A percentile compares a stretch with the other conserved stretches of the same genome.
These are phyloP conservation scores for Cenchrus americanus DNA, from an alignment of 176 grass and related monocot genomes.

Conservation along the genomic window DNA sequence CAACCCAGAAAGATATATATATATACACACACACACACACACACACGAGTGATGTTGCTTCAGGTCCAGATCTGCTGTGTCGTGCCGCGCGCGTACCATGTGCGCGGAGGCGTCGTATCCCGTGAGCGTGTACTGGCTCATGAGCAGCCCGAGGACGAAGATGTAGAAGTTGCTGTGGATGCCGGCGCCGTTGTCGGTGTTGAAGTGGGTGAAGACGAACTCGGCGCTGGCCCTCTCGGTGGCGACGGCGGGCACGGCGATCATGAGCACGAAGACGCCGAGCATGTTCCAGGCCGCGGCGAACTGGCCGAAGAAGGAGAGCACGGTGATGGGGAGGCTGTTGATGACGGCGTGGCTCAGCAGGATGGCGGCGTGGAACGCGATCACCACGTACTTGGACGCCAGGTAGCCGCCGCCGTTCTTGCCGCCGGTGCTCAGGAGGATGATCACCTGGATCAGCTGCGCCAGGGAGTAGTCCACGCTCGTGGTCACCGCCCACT, in stretches of 20 bases:
- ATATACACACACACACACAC: too few species aligned
- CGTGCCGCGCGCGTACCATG: slow-evolving; percentile 52
- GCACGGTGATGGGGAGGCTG: slow-evolving; percentile 76
- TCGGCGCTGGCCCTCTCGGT: slow-evolving; percentile 79
- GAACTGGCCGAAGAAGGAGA: slow-evolving; percentile 90
- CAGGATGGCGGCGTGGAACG: slow-evolving; percentile 76
- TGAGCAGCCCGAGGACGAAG: slow-evolving; percentile 79
- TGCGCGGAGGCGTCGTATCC: slow-evolving; percentile 94
- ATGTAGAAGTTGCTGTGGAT: slow-evolving; percentile 89
- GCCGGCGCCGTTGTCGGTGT: slow-evolving; percentile 72
- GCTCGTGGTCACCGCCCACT: slow-evolving; percentile 96
- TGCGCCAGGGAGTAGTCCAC: slow-evolving; percentile 89
- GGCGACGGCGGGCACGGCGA: slow-evolving; percentile 67
- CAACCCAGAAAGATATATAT: neutral
- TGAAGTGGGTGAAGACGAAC: slow-evolving; percentile 92
- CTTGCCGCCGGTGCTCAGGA: slow-evolving; percentile 77
- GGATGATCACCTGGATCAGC: slow-evolving; percentile 90
- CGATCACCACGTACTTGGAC: slow-evolving; percentile 88
- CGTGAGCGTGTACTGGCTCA: slow-evolving; percentile 86
- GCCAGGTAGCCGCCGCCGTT: slow-evolving; percentile 86
- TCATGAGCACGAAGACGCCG: slow-evolving; percentile 85
- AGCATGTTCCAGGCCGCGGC: slow-evolving; percentile 90
- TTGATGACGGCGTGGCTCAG: slow-evolving; percentile 87
- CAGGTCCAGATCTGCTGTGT: neutral
- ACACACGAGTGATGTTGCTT: neutral